Evolutionary conservation across 2,329 filamentous ascomycete species (phyloP).

Genomic region (Metarhizium rileyi): DNA sequence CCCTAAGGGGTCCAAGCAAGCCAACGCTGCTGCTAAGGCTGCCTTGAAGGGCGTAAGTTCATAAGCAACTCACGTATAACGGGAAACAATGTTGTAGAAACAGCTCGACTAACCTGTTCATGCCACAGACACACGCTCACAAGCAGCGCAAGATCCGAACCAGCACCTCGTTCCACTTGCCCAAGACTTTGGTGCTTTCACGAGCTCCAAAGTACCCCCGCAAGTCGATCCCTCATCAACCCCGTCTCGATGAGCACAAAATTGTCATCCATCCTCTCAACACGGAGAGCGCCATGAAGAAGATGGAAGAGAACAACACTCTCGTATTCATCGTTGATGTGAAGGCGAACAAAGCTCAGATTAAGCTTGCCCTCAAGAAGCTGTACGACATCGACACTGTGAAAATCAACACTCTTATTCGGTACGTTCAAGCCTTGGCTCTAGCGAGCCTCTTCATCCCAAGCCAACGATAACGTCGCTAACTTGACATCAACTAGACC

Average conservation of each 20-base stretch:
- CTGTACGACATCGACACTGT: constrained; percentile 96
- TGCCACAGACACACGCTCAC: constrained; percentile 45
- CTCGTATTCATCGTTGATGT: constrained; percentile 94
- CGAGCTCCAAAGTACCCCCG: constrained; percentile 92
- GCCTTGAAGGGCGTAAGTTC: constrained; percentile 86
- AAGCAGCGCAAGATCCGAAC: constrained; percentile 90
- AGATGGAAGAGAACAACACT: constrained; percentile 99
- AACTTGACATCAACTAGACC: constrained; percentile 41
- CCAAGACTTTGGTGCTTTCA: constrained; percentile 90
- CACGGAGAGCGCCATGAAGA: constrained; percentile 99
- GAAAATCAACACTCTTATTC: constrained; percentile 99
- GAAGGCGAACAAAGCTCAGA: constrained; percentile 99
- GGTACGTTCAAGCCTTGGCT: constrained; percentile 43
- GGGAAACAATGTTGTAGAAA: too few species aligned
- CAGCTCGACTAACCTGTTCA: constrained; percentile 4
- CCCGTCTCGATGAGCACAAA: constrained; percentile 95
- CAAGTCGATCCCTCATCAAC: constrained; percentile 83
- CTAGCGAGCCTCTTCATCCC: background rate
- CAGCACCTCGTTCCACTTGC: constrained; percentile 92
- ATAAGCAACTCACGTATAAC: background rate
- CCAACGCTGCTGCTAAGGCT: constrained; percentile 89
- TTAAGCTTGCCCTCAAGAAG: constrained; percentile 97
- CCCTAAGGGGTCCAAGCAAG: constrained; percentile 68
- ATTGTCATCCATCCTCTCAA: constrained; percentile 96
- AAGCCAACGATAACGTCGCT: background rate